Base-by-base conservation (phyloP, 139 green algal genomes). In the Auxenochlorella protothecoides region DNA sequence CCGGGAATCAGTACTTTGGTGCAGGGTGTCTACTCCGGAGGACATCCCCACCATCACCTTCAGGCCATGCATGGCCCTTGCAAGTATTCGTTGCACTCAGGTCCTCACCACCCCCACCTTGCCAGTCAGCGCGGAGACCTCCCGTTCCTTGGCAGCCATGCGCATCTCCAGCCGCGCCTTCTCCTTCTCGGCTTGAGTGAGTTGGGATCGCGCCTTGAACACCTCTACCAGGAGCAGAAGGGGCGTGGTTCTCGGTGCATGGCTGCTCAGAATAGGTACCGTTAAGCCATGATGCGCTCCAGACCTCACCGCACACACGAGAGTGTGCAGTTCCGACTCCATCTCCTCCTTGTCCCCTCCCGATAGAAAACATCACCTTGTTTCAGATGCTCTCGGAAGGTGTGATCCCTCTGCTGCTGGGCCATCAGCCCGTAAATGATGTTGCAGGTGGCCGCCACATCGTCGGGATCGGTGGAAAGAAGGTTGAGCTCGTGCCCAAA, bases 111-210 rank as follows among this genome's bases (percentile, higher is more conserved):
- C 27, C 27, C 27, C 27, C 27, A 77, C 74, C 66, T 83, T 79
- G 69, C 79, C 83, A 11, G 63, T 53, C 10, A 86, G 61, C 0
- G 57, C 73, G 9, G 72, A 76, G 14, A 89, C 75, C 59, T 86
- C 83, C 11, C 80, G 66, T 51, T 88, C 83, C 65, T 80, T 84
- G 9, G 76, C 71, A 10, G 70, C 60, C 63, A 88, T 59, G 7
- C 69, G 73, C 3, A 15, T 56, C 66, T 69, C 56, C 63, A 86
- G 63, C 14, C 71, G 59, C 14, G 70, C 53, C 2, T 70, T 65
- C 57, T 83, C 74, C 54, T 74, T 73, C 63, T 81, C 76, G 27
- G 27, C 27, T 44, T 44, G 27, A 44, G 27, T 44, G 27, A 44
- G 27, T 44, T 44, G 27, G 27, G 27, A 44, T 44, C 27, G 27